Evolutionary conservation across 805 yeast species (phyloP).

Genomic region (Candida dajiaensis): DNA sequence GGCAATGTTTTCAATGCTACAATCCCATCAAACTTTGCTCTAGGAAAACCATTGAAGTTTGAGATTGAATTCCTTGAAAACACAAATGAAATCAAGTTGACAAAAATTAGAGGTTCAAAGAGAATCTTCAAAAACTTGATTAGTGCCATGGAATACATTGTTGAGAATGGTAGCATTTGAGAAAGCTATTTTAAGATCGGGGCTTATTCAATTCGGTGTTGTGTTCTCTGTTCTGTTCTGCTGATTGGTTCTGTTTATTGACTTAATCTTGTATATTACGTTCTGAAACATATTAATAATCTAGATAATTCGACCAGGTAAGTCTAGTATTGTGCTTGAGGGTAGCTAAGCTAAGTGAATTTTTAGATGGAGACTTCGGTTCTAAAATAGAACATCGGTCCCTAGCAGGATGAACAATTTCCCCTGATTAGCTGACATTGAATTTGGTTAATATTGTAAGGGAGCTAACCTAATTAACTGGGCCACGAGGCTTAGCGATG

Average conservation of each 20-base stretch:
- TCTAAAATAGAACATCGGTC: too few species aligned
- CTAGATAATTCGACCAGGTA: too few species aligned
- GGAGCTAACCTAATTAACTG: too few species aligned
- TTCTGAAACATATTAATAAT: too few species aligned
- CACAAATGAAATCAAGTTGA: conserved; percentile 32
- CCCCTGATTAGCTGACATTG: too few species aligned
- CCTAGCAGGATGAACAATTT: too few species aligned
- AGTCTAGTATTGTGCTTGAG: too few species aligned
- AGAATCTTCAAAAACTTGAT: conserved; percentile 39
- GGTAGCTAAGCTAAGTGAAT: too few species aligned
- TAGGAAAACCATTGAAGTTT: conserved; percentile 42
- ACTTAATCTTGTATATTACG: too few species aligned
- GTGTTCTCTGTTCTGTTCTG: background rate
- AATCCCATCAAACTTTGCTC: conserved; percentile 40
- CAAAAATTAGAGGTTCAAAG: conserved; percentile 39
- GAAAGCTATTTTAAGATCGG: background rate
- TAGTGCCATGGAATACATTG: conserved; percentile 37
- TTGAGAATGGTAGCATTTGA: conserved; percentile 28
- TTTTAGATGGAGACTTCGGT: too few species aligned
- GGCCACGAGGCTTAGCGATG: too few species aligned
- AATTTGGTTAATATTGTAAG: too few species aligned
- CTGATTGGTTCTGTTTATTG: background rate
- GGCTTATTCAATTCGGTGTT: background rate
- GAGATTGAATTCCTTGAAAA: conserved; percentile 37
- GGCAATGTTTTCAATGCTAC: conserved; percentile 39